phyloP scores from a whole-genome alignment of 2,329 filamentous ascomycete genomes.

The Penicillium palitans region DNA sequence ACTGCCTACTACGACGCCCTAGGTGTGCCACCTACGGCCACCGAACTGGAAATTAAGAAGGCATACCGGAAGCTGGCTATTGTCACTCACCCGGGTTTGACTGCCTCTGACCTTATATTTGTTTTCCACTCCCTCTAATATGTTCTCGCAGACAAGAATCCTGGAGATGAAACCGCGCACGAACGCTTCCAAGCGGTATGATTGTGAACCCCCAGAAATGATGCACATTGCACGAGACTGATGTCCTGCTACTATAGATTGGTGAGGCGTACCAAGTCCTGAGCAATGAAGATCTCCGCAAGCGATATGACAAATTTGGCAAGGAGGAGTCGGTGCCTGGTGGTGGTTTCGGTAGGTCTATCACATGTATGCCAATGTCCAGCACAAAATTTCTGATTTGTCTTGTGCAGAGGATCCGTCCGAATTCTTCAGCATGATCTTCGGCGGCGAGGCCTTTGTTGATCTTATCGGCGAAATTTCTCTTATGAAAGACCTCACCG shows the following conservation, averaged over 20 bases:
- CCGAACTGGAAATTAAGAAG: conserved; percentile 94
- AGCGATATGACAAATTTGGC: conserved; percentile 93
- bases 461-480: conserved; percentile 98
- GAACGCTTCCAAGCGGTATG: conserved; percentile 86
- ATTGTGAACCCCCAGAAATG: conserved; percentile 4
- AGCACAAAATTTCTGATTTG: background rate
- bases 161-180: conserved; percentile 89
- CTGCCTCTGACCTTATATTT: background rate
- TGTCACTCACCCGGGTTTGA: conserved; percentile 78
- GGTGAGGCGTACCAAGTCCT: conserved; percentile 75
- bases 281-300: conserved; percentile 80
- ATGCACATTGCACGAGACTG: conserved; percentile 6
- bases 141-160: conserved; percentile 78
- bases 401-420: conserved; percentile 70
- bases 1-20: conserved; percentile 86
- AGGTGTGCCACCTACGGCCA: conserved; percentile 79
- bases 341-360: conserved; percentile 73
- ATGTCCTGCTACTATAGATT: conserved; percentile 48
- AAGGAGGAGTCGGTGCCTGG: conserved; percentile 91
- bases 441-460: conserved; percentile 91
- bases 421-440: conserved; percentile 98
- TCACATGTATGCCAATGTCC: background rate
- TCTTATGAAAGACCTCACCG: conserved; percentile 96
- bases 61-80: conserved; percentile 94
- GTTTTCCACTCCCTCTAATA: conserved; percentile 13